Evolutionary conservation across 345 rosid genomes (phyloP), one percentile per base, ranked within the genome.

Genomic region (Lumnitzera littorea): DNA sequence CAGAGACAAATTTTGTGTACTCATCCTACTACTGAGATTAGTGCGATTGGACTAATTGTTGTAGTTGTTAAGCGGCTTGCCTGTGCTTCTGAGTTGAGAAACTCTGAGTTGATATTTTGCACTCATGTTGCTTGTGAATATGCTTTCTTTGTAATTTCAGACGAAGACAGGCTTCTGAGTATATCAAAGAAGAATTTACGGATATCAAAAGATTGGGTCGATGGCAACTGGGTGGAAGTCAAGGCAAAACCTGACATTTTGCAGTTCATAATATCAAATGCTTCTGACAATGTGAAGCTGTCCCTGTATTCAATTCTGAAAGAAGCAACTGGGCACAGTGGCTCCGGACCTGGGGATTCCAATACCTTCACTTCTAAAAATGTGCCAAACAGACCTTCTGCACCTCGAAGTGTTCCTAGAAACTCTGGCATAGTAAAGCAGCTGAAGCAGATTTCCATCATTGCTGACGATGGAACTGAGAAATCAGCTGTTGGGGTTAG

Each of bases 171-270:
- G 65, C 49, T 62, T 15, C 47, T 74, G 61, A 59, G 51, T 41
- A 67, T 77, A 53, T 62, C 55, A 15, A 67, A 15, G 60, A 67
- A 71, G 65, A 43, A 69, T 57, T 50, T 72, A 15, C 60, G 84
- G 61, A 62, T 14, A 51, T 80, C 84, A 24, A 80, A 60, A 68
- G 82, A 80, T 51, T 80, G 84, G 84, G 56, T 72, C 48, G 64
- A 59, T 24, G 57, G 61, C 79, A 74, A 59, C 62, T 80, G 84
- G 84, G 68, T 76, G 52, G 73, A 74, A 46, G 60, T 74, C 27
- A 62, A 67, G 57, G 57, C 62, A 51, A 69, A 70, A 63, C 60
- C 82, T 4, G 68, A 74, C 52, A 62, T 74, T 58, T 57, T 60
- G 27, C 53, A 55, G 16, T 62, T 56, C 59, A 15, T 79, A 62